Evolutionary conservation across 805 yeast species (phyloP), one percentile per base, ranked within the genome.

Genomic region (Candida coquimbonensis): DNA sequence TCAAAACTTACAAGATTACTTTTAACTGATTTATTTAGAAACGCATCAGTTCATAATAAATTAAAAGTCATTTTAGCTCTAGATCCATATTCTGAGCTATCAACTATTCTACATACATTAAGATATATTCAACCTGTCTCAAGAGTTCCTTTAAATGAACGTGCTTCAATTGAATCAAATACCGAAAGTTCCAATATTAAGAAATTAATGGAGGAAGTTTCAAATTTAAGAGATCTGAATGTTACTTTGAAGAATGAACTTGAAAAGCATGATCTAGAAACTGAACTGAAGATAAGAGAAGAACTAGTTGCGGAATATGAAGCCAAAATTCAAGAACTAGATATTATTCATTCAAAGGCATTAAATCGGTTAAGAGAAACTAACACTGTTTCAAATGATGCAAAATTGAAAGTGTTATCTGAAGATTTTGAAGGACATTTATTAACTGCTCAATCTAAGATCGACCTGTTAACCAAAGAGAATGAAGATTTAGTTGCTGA

Each of bases 1-100:
- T 70, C 73, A 29, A 75, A 73, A 51, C 61, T 77, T 16, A 73
- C 78, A 4, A 70, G 78, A 51, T 51, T 77, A 34, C 60, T 78
- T 3, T 64, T 77, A 39, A 65, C 74, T 35, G 79, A 75, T 53
- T 67, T 59, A 16, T 55, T 51, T 42, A 36, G 48, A 19, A 41
- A 38, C 24, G 54, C 55, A 1, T 50, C 53, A 33, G 38, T 51
- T 27, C 38, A 41, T 13, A 57, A 53, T 27, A 52, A 52, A 26
- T 49, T 59, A 38, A 59, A 54, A 39, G 51, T 59, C 4, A 37
- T 59, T 13, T 48, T 58, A 33, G 58, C 63, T 0, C 34, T 59
- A 17, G 61, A 59, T 44, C 63, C 63, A 7, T 57, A 48, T 35
- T 49, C 60, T 8, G 47, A 35, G 12, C 34, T 56, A 27, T 47